Conservation (phyloP, 345 rosid species). For the Syzygium aqueum region DNA sequence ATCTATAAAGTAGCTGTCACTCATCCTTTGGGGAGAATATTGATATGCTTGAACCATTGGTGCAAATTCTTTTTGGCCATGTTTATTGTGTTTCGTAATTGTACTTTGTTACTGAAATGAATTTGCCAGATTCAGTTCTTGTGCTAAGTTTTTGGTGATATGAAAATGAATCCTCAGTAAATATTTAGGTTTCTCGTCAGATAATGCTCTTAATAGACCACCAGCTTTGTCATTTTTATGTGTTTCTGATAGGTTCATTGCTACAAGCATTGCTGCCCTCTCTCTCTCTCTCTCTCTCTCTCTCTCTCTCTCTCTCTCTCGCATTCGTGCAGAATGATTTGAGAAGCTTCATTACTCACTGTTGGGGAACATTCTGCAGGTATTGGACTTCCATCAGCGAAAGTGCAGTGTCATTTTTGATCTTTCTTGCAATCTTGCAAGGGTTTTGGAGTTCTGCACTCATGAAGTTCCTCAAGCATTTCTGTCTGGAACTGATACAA, state of each 20-base stretch:
- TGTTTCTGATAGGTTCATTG: neutral
- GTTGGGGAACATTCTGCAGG: conserved; percentile 26
- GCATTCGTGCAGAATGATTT: neutral
- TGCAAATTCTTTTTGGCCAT: neutral
- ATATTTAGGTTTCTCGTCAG: neutral
- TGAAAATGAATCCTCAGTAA: neutral
- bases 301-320: neutral
- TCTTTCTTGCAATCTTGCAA: conserved; percentile 88
- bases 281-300: neutral
- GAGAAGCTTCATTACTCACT: neutral
- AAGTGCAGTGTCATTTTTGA: conserved; percentile 87
- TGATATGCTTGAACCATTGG: neutral
- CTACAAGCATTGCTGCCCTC: neutral
- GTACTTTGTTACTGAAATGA: neutral
- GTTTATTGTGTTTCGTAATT: neutral
- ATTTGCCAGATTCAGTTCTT: neutral
- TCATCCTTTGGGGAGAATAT: neutral
- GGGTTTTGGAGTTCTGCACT: conserved; percentile 89
- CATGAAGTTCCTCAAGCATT: conserved; percentile 77
- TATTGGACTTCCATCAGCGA: conserved; percentile 76
- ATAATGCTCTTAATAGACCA: neutral
- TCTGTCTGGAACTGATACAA: conserved; percentile 70
- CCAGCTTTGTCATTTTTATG: neutral
- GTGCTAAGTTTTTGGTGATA: neutral
- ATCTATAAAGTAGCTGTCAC: neutral